Base-by-base conservation (phyloP, 2,329 filamentous ascomycete species). In the Arthrobotrys conoides region DNA sequence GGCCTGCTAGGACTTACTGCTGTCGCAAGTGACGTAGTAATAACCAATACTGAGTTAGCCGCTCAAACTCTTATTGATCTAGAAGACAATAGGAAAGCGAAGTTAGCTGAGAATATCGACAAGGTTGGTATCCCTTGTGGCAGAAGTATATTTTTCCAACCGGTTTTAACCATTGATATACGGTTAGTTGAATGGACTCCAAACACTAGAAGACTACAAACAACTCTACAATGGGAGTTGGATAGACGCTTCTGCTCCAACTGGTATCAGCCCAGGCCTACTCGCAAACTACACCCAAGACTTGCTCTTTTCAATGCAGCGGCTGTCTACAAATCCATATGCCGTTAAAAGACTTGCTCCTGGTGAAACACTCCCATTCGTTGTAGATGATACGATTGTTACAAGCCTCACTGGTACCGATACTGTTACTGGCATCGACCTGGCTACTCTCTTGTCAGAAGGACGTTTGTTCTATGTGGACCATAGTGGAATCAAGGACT, bases 221-320 rank as follows among this genome's bases (percentile, higher is more conserved):
- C 81, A 84, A 22, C 82, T 87, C 0, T 88, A 87, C 79, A 76
- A 85, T 14, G 83, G 82, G 9, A 83, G 86, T n/a, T 87, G 85
- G 85, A 82, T 82, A 8, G 82, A 81, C 0, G 69, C 68, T 22
- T 82, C 85, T 0, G 81, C 85, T 4, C 85, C 86, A 0, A 81
- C 80, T 9, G 85, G 86, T 0, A 80, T 83, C 1, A 80, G 81
- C 49, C 81, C 82, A 33, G 84, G 87, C 12, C 83, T 85, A 9
- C 80, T 85, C 8, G 82, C 84, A 27, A 87, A 88, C 72, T 86
- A 85, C 72, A 87, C 86, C 0, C 83, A 86, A 65, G 86, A 87
- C 79, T 81, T 87, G 0, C 76, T 85, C 30, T 87, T 88, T 80
- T 86, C 85, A 3, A 87, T 87, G 86, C 85, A 87, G 77, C 83